These are phyloP conservation scores for Verticillium klebahnii DNA, from an alignment of 2,329 filamentous ascomycete species.

Conservation along the genomic window DNA sequence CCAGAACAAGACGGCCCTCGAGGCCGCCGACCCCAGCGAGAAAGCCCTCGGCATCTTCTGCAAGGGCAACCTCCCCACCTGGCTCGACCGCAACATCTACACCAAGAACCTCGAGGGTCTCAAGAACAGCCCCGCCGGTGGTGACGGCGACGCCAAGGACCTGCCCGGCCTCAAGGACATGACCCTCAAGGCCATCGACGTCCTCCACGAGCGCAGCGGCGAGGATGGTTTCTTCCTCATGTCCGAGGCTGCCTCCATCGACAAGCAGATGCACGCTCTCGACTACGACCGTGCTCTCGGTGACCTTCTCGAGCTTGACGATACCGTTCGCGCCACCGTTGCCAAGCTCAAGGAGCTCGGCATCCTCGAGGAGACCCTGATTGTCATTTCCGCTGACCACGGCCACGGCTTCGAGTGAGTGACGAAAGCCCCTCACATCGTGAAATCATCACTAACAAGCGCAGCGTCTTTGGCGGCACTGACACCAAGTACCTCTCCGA, in stretches of 20 bases:
- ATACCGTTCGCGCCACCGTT: conserved; percentile 73
- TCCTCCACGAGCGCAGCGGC: conserved; percentile 62
- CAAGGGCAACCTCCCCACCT: conserved; percentile 70
- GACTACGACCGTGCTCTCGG: conserved; percentile 84
- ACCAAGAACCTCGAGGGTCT: conserved; percentile 61
- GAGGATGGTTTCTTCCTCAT: conserved; percentile 82
- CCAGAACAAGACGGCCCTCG: conserved; percentile 69
- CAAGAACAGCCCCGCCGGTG: conserved; percentile 66
- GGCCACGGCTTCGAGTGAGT: conserved; percentile 75
- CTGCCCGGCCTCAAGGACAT: conserved; percentile 84
- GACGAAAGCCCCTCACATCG: background rate
- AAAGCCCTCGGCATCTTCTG: conserved; percentile 76
- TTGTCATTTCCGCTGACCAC: conserved; percentile 82
- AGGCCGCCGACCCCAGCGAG: conserved; percentile 49
- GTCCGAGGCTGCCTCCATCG: conserved; percentile 79
- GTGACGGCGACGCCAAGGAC: conserved; percentile 60
- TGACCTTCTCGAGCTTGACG: conserved; percentile 80
- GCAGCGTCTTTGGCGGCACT: conserved; percentile 67
- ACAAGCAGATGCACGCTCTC: conserved; percentile 84
- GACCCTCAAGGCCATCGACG: conserved; percentile 81
- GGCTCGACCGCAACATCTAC: conserved; percentile 83
- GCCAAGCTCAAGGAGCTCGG: conserved; percentile 62
- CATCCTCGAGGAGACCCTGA: conserved; percentile 68
- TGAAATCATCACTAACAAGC: conserved; percentile 2
- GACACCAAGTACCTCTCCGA: conserved; percentile 73